These are phyloP conservation scores for Escovopsis sp. DNA, from an alignment of 2,329 filamentous ascomycete species.

Conservation along the genomic window DNA sequence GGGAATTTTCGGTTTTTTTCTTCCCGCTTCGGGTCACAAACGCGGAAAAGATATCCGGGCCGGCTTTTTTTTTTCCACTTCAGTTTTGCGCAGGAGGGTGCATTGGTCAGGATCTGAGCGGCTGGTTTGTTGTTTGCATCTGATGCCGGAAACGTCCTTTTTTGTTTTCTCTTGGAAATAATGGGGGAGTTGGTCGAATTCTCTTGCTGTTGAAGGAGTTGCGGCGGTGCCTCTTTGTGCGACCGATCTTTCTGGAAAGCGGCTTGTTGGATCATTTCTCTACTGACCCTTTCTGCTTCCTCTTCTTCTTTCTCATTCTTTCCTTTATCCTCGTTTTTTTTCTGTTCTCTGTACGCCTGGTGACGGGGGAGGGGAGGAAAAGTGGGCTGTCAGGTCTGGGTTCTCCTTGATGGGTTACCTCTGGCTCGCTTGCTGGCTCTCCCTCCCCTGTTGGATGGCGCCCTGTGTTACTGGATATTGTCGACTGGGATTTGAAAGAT, in stretches of 20 bases:
- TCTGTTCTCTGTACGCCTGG: constrained; percentile 10
- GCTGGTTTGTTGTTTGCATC: constrained; percentile 15
- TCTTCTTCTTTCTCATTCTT: constrained; percentile 5
- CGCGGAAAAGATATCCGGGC: constrained; percentile 11
- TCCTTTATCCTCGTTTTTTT: constrained; percentile 1
- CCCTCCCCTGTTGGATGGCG: background rate
- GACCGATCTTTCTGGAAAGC: constrained; percentile 16
- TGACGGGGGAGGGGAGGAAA: constrained; percentile 7
- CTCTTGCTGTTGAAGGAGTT: constrained; percentile 8
- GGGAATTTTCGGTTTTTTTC: constrained; percentile 20
- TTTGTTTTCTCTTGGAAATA: constrained; percentile 15
- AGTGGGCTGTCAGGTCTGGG: background rate
- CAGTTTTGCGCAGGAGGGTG: background rate
- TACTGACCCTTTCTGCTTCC: background rate
- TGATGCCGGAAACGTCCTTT: constrained; percentile 14
- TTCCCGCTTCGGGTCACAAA: constrained; percentile 13
- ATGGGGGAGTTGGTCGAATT: constrained; percentile 23
- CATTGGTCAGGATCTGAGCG: constrained; percentile 16
- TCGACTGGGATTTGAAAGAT: constrained; percentile 11
- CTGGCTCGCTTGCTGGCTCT: background rate
- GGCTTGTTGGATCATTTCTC: constrained; percentile 6
- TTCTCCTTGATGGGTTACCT: constrained; percentile 1
- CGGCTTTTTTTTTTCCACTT: background rate
- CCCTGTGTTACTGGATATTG: constrained; percentile 15
- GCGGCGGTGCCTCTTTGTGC: constrained; percentile 14